A percentile compares a stretch with the other conserved stretches of the same genome.
Conservation (phyloP, 2,329 filamentous ascomycete genomes). For the Trichothecium roseum region DNA sequence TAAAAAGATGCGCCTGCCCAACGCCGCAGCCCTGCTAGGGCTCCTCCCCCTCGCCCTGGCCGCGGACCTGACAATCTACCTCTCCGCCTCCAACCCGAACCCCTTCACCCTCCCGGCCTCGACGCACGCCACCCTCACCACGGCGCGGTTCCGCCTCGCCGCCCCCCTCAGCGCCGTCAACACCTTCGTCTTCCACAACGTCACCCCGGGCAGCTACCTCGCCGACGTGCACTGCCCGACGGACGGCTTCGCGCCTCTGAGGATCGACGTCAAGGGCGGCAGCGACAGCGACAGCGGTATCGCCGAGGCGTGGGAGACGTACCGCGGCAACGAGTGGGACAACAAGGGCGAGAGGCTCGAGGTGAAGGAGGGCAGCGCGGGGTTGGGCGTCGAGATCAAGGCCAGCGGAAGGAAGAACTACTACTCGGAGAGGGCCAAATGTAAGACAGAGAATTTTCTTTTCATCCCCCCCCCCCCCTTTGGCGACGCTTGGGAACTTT, state of each 20-base stretch:
- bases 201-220: conserved; percentile 66
- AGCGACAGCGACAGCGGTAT: no score
- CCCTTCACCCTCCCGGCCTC: conserved; percentile 48
- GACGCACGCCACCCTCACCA: conserved; percentile 51
- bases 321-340: conserved; percentile 78
- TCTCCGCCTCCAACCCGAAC: conserved; percentile 35
- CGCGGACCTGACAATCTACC: conserved; percentile 30
- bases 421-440: conserved; percentile 65
- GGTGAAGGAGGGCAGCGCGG: conserved; percentile 25
- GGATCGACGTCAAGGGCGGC: conserved; percentile 57
- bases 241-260: conserved; percentile 65
- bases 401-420: conserved; percentile 58
- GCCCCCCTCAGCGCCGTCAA: conserved; percentile 59
- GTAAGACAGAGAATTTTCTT: no score
- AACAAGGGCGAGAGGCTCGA: conserved; percentile 62
- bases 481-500: no score
- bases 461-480: conserved; percentile 16
- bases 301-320: conserved; percentile 72
- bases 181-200: conserved; percentile 65
- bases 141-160: conserved; percentile 26
- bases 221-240: conserved; percentile 69
- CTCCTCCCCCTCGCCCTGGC: conserved; percentile 20
- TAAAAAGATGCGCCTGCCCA: conserved; percentile 24
- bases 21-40: conserved; percentile 22
- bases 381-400: conserved; percentile 48